Base-by-base conservation (phyloP, 257 asterid species). In the Linaria vulgaris region DNA sequence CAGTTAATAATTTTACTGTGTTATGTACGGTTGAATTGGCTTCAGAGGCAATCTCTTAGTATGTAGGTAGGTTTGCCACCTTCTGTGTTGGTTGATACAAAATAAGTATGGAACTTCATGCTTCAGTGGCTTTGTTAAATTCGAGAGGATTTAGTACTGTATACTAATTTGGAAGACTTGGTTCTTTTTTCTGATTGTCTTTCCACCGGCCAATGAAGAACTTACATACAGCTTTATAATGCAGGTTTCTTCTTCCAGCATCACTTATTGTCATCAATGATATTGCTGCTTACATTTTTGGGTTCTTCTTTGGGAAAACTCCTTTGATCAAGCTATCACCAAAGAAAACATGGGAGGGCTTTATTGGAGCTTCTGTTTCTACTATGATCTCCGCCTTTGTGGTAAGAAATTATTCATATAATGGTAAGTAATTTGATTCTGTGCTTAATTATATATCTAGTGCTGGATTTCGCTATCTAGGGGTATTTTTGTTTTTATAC, bases 171-270 rank as follows among this genome's bases (percentile, higher is more conserved):
- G n/a, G n/a, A n/a, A n/a, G n/a, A n/a, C n/a, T n/a, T n/a, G 34
- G 27, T 47, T 31, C 13, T 31, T 11, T 45, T 69, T 11, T 10
- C 21, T 64, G 52, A 25, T 66, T 58, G 59, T 47, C 22, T 49
- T 54, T 55, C 30, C 12, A 8, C n/a, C n/a, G n/a, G n/a, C n/a
- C n/a, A n/a, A 16, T 71, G 65, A 64, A 66, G 62, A 70, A 66
- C 69, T 67, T 37, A 71, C 50, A 70, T 56, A 43, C 59, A 52
- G 67, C 34, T 64, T 73, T 60, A 52, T 66, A 39, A 50, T 84
- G 88, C 97, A 89, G 97, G 97, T 89, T 89, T 80, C 97, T 86
- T 83, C 94, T 89, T 75, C 97, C 97, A 53, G 97, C 95, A 71
- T 89, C 95, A 44, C 95, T 89, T 59, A 87, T 89, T 22, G 89